Base-by-base conservation (phyloP, 2,329 filamentous ascomycete genomes). In the Xylariales sp. region DNA sequence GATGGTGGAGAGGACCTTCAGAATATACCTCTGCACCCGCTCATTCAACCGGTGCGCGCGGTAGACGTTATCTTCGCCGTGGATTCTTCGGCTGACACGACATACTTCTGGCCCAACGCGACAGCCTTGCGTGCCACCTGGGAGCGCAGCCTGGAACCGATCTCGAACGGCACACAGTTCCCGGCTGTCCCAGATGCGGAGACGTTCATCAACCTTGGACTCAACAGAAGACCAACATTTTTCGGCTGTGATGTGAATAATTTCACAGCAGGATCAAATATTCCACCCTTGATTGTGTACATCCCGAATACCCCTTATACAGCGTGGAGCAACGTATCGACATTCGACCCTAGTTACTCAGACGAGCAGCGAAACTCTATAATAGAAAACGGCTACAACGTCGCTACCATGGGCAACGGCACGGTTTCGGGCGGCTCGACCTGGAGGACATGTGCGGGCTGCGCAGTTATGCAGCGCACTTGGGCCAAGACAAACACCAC, bases 361-460 rank as follows among this genome's bases (percentile, higher is more conserved):
- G 63, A 78, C 50, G 61, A 56, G 1, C 63, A 88, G 63, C 85
- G 91, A 45, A 78, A 95, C 57, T 74, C 74, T 45, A 86, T 95
- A 55, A 88, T 98, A 53, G 61, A 77, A 48, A 97, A 98, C 63
- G 91, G 88, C 15, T 93, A 85, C 66, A 78, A 93, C 49, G 78
- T 83, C 14, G 90, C 78, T 3, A 96, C 90, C 0, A 83, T 85
- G 69, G 88, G 78, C 36, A 96, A 97, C 63, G 78, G 74, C 34
- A 90, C 88, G 1, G 56, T 82, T 11, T 17, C 29, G 11, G 28
- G 16, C 11, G 21, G 18, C 23, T n/a, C 21, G 21, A 62, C 83
- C 45, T 98, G 93, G 91, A 72, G 84, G 0, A 72, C 79, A 2
- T 98, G 91, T 51, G 84, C 95, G 5, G 88, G 83, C 16, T 98